Evolutionary conservation across 2,329 filamentous ascomycete species (phyloP), one percentile per base, ranked within the genome.

Genomic region (Zymoseptoria crescenta): DNA sequence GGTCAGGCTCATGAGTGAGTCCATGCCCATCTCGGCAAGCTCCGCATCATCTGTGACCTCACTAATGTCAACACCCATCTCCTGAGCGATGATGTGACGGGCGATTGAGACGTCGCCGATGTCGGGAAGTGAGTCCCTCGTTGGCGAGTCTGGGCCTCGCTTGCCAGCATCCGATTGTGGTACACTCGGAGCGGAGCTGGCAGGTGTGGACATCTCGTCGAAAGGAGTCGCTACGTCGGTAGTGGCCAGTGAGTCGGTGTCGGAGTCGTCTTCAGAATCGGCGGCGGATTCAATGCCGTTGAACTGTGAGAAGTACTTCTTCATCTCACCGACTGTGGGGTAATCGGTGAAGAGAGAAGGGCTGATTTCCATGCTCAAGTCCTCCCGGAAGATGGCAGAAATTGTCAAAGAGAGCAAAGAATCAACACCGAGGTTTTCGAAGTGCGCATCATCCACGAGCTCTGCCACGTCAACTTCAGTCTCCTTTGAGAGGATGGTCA

Each of bases 401-500:
- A 85, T 83, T 28, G 82, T 84, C 58, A 85, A 68, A 1, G 83
- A 84, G 63, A 85, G 79, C 19, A 85, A 75, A 7, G 83, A 85
- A 70, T 85, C 83, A 30, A 85, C 82, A 60, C 83, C 83, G 24
- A 85, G 79, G 66, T 85, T 83, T 64, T 83, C 81, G 64, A 85
- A 85, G 54, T 81, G 80, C 56, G 83, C 78, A 56, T 83, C 80
- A 56, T 85, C 81, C 10, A 83, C 79, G 56, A 86, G 77, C 67
- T 86, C 83, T 20, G 77, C 76, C 67, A 80, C 77, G 55, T 82
- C 80, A 20, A 86, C 77, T 61, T 83, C 82, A 53, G 82, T 82
- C 71, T 89, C 87, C 45, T 81, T 78, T n/a, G 86, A 83, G 62
- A 89, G 84, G 58, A 86, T 87, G 56, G 82, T 80, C 71, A 87